phyloP scores from a whole-genome alignment of 805 yeast genomes.

The Candida piceae region DNA sequence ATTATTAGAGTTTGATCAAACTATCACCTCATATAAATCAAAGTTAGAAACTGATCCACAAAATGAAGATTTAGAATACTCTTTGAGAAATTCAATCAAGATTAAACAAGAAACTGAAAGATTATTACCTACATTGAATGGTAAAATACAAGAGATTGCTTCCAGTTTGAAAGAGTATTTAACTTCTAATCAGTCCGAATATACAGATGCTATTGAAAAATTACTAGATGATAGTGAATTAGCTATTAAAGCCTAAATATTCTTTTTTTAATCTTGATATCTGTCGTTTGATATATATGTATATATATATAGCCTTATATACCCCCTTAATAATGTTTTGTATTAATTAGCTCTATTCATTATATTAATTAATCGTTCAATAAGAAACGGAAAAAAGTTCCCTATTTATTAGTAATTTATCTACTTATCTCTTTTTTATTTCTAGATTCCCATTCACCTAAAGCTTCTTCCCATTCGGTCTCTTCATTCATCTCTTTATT shows the following conservation, averaged over 20 bases:
- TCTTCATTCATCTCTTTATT: constrained; percentile 49
- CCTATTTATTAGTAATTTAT: background rate
- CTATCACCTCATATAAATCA: constrained; percentile 6
- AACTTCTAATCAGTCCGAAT: constrained; percentile 15
- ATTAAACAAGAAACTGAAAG: constrained; percentile 27
- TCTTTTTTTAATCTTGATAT: background rate
- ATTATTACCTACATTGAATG: constrained; percentile 23
- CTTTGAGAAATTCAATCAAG: constrained; percentile 20
- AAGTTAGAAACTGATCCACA: constrained; percentile 11
- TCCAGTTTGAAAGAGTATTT: constrained; percentile 20
- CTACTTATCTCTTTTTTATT: constrained; percentile 8
- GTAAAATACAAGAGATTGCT: constrained; percentile 20
- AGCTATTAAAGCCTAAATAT: background rate
- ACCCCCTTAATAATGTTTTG: no score
- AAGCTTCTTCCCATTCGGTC: constrained; percentile 66
- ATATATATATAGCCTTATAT: background rate
- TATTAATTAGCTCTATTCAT: no score
- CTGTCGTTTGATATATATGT: background rate
- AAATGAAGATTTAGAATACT: constrained; percentile 23
- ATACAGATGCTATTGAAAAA: constrained; percentile 14
- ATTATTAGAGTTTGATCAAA: constrained; percentile 28
- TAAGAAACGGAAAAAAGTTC: no score
- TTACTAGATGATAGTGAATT: constrained; percentile 22
- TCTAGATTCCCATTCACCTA: constrained; percentile 51
- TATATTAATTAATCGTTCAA: no score